phyloP scores from a whole-genome alignment of 1,284 basidiomycete species.

The Sporisorium iseilematis-ciliati region DNA sequence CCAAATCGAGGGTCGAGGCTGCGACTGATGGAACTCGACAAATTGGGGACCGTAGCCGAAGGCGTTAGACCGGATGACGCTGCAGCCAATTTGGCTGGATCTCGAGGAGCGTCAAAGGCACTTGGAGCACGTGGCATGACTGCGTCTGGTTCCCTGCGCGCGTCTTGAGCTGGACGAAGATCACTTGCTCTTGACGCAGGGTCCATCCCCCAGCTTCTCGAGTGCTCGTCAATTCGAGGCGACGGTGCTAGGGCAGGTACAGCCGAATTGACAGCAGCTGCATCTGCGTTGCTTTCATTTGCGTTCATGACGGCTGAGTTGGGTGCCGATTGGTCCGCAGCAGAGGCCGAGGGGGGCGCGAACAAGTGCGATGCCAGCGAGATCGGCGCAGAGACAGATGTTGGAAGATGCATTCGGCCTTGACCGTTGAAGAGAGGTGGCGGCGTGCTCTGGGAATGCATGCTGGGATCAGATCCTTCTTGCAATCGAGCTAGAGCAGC shows the following conservation, averaged over 20 bases:
- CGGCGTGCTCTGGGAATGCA: not conserved
- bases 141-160: conserved; percentile 10
- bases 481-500: conserved; percentile 22
- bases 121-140: conserved; percentile 45
- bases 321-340: not conserved
- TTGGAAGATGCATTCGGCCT: conserved; percentile 6
- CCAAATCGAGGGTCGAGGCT: conserved; percentile 32
- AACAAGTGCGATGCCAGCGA: conserved; percentile 1
- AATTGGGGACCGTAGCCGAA: conserved; percentile 36
- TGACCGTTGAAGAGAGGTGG: not conserved
- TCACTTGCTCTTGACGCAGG: not conserved
- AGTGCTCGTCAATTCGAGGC: conserved; percentile 29
- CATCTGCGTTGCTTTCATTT: not conserved
- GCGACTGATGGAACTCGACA: conserved; percentile 29
- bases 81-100: conserved; percentile 54
- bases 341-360: not conserved
- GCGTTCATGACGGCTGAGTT: not conserved
- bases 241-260: conserved; percentile 28
- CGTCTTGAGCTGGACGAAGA: not conserved
- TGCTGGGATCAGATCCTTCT: not conserved
- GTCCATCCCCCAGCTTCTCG: conserved; percentile 5
- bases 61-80: conserved; percentile 22
- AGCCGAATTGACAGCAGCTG: not conserved
- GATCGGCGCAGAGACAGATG: conserved; percentile 26
- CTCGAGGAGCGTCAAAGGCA: conserved; percentile 46